Evolutionary conservation across 2,329 filamentous ascomycete genomes (phyloP), one percentile per base, ranked within the genome.

Genomic region (Talaromyces sp.): DNA sequence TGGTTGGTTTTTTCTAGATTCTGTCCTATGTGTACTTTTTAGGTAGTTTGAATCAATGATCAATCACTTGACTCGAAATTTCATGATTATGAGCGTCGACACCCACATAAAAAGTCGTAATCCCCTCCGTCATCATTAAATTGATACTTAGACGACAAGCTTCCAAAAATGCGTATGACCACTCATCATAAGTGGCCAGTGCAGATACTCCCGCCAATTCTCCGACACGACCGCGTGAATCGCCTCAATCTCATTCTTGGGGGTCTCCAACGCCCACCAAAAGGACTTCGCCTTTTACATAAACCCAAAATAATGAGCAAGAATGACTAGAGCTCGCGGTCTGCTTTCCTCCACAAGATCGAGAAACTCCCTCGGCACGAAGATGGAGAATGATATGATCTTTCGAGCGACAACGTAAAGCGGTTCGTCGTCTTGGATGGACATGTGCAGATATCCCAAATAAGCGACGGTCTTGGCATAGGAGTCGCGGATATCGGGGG

Each of bases 1-100:
- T 57, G 54, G 35, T 28, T 25, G 25, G 21, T 40, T 57, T 40
- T 40, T 39, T 37, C n/a, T 31, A 14, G n/a, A 18, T 44, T 57
- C 54, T 57, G 14, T 37, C n/a, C 50, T 40, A 57, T 25, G 16
- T 8, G 16, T 28, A 57, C 5, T 40, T 23, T 55, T 23, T 55
- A 57, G 54, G 14, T 57, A 42, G 54, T 23, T 40, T 31, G 21
- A 57, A 42, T 42, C 21, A 42, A 42, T 31, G 37, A 57, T 57
- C 54, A 14, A 42, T 42, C 37, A 57, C 54, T 42, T 42, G 54
- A 57, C 35, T n/a, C 8, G 11, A 48, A 56, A 25, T 18, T 18
- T 18, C 4, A 7, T 12, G 5, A 7, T n/a, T 50, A 9, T 8
- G 8, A 44, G 18, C 18, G 3, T 44, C 18, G 21, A 5, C 21